Conservation (phyloP, 306 rosid species). For the Rosa lucieae region DNA sequence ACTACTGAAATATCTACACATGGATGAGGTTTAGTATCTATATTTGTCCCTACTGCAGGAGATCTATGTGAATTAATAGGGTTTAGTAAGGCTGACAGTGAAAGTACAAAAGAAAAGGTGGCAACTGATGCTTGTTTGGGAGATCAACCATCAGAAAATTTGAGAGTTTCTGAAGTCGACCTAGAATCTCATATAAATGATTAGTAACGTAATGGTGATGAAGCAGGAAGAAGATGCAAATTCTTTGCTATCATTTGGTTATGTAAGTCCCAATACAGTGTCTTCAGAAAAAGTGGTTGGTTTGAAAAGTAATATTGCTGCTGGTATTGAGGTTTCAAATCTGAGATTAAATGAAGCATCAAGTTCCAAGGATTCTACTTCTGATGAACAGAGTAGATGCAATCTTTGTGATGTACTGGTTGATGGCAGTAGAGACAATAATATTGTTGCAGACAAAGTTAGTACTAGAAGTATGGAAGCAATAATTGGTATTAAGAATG, state of each 20-base stretch:
- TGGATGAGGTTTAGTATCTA: background rate
- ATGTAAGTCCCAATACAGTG: background rate
- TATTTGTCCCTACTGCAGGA: background rate
- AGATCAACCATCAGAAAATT: background rate
- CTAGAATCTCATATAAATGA: background rate
- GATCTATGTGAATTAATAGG: background rate
- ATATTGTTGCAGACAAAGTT: background rate
- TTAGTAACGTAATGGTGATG: background rate
- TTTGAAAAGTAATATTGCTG: background rate
- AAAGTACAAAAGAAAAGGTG: no score
- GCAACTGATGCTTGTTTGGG: background rate
- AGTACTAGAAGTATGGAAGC: background rate
- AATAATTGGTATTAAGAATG: background rate
- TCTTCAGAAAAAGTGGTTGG: background rate
- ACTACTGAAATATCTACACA: background rate
- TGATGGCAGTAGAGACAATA: background rate
- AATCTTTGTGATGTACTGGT: background rate
- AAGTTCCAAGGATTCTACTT: background rate
- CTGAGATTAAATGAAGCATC: background rate
- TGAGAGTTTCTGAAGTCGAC: background rate
- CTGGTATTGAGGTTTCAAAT: background rate
- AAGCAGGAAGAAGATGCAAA: background rate
- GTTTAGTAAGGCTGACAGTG: no score
- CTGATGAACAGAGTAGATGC: background rate
- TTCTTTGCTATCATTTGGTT: background rate